Evolutionary conservation across 805 yeast genomes (phyloP), one percentile per base, ranked within the genome.

Genomic region (Phaffomyces thermotolerans): DNA sequence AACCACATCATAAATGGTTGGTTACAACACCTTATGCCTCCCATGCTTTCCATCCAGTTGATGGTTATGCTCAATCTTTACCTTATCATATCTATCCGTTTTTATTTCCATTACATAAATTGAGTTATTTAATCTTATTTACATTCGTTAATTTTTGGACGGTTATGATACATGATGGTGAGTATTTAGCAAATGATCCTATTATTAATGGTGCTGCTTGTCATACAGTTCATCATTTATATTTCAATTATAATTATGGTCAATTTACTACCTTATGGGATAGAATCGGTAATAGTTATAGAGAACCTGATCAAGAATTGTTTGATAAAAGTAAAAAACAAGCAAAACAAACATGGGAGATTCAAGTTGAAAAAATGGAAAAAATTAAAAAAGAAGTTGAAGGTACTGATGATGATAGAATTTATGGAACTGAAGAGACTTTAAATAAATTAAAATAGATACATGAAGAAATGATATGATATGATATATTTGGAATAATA

Each of bases 261-360:
- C 99, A 93, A 69, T 93, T 91, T 71, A 90, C 98, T 38, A 93
- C 99, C 15, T 71, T 93, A 52, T 93, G 99, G 99, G 99, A 93
- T 65, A 82, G 99, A 68, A 68, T 93, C 45, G 98, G 98, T 41
- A 84, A 89, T 38, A 79, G 95, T 24, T 90, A 93, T 68, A 84
- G 98, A 67, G 77, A 79, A 56, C 99, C 99, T 6, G 98, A 93
- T 60, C 78, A 74, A 57, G 84, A 86, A 53, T 71, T 91, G 54
- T 91, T 90, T 63, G 86, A 81, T 60, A 76, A 75, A 52, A 64
- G 73, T 23, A 60, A 66, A 49, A 80, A 74, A 63, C 76, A 74
- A 59, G 79, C 79, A 49, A 66, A 71, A 53, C 64, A 68, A 51
- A 75, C 82, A 37, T 82, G 95, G 88, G 73, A 70, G 34, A 71